These are phyloP conservation scores for Cornus suecica DNA, from an alignment of 148 eudicot species.

Conservation along the genomic window DNA sequence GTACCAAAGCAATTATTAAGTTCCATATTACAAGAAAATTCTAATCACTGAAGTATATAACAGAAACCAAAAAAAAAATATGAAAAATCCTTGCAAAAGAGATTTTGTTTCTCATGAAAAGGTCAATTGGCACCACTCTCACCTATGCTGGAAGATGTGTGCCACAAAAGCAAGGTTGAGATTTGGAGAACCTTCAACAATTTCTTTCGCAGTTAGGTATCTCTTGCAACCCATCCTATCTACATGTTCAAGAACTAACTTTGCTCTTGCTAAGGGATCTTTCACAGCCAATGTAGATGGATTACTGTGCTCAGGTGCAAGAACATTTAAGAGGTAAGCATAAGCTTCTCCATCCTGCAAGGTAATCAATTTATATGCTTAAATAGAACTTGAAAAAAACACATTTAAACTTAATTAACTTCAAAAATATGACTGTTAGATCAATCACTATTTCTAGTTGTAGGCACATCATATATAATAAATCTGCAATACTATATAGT, in stretches of 20 bases:
- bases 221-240: constrained; percentile 99
- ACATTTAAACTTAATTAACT: background rate
- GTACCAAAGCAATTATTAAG: background rate
- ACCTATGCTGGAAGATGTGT: constrained; percentile 98
- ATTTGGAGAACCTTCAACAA: constrained; percentile 97
- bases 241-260: constrained; percentile 93
- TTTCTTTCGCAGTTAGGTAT: constrained; percentile 96
- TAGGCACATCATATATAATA: background rate
- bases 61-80: background rate
- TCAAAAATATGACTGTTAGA: background rate
- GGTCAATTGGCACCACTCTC: constrained; percentile 16
- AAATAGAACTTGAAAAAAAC: background rate
- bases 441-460: background rate
- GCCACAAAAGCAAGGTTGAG: constrained; percentile 99
- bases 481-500: background rate
- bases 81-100: background rate
- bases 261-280: constrained; percentile 77
- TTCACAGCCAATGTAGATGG: constrained; percentile 66
- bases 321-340: constrained; percentile 81
- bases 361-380: constrained; percentile 10
- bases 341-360: constrained; percentile 95
- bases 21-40: background rate
- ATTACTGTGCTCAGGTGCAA: constrained; percentile 89
- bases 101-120: background rate
- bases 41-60: background rate